Evolutionary conservation across 2,329 filamentous ascomycete species (phyloP).

Genomic region (Knufia petricola): DNA sequence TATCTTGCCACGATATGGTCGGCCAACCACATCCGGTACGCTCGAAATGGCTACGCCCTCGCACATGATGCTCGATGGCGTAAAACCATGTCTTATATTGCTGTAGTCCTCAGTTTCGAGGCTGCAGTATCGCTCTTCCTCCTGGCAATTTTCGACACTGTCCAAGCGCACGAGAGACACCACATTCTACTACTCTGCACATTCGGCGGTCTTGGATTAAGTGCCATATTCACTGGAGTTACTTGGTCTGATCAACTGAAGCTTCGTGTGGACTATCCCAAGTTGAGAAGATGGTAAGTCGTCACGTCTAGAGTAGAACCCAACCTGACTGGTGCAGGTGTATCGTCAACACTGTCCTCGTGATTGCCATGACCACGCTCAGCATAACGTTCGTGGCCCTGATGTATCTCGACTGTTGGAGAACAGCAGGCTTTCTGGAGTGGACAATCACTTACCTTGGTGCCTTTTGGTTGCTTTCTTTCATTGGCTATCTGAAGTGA

Average conservation of each 20-base stretch:
- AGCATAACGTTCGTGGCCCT: background rate
- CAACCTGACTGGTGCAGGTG: conserved; percentile 2
- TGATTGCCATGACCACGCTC: background rate
- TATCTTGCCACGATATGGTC: conserved; percentile 4
- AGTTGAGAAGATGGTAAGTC: conserved; percentile 7
- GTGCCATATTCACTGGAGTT: background rate
- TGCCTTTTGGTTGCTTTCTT: conserved; percentile 8
- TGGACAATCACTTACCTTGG: conserved; percentile 11
- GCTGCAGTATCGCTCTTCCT: conserved; percentile 1
- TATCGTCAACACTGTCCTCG: conserved; percentile 5
- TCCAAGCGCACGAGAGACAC: conserved; percentile 1
- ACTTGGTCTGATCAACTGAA: conserved; percentile 9
- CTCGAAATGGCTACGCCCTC: conserved; percentile 2
- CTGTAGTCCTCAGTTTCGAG: background rate
- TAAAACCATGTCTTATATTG: conserved; percentile 1
- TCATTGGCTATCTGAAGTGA: conserved; percentile 10
- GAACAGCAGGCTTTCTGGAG: conserved; percentile 6
- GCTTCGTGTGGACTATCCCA: background rate
- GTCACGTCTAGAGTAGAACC: background rate
- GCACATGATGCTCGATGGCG: background rate
- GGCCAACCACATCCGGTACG: conserved; percentile 5
- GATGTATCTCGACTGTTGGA: background rate
- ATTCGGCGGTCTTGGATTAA: conserved; percentile 1
- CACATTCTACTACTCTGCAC: conserved; percentile 3
- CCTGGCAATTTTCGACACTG: conserved; percentile 8